phyloP scores from a whole-genome alignment of 2,329 filamentous ascomycete species.

The Diaporthe sp. region DNA sequence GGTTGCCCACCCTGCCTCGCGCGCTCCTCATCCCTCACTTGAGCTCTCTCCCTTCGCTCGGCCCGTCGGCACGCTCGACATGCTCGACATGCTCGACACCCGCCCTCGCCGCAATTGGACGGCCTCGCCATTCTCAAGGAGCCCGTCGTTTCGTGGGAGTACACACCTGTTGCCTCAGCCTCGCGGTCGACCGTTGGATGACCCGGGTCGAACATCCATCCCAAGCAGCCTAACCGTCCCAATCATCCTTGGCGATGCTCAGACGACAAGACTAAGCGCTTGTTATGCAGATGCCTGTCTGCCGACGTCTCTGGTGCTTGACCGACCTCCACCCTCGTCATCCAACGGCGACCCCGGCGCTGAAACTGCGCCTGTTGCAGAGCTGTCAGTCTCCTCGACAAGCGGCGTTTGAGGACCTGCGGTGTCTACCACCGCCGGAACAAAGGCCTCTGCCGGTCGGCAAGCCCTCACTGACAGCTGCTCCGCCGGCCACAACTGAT shows the following conservation, averaged over 20 bases:
- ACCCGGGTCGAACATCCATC: slow-evolving; percentile 19
- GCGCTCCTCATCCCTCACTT: neutral
- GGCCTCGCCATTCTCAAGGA: neutral
- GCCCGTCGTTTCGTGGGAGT: slow-evolving; percentile 18
- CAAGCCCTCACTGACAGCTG: slow-evolving; percentile 30
- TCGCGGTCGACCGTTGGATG: neutral
- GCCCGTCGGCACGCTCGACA: neutral
- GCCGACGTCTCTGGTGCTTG: slow-evolving; percentile 27
- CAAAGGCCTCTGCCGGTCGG: slow-evolving; percentile 28
- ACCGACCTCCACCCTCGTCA: slow-evolving; percentile 26
- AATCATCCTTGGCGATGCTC: slow-evolving; percentile 20
- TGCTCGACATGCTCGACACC: neutral
- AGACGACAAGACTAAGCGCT: slow-evolving; percentile 20
- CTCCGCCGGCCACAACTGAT: slow-evolving; percentile 13
- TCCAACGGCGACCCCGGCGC: slow-evolving; percentile 31
- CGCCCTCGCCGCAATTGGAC: neutral
- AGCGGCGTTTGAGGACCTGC: slow-evolving; percentile 39
- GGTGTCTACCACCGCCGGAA: slow-evolving; percentile 10
- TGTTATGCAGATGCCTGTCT: slow-evolving; percentile 31
- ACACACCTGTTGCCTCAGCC: neutral
- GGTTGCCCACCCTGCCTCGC: slow-evolving; percentile 9
- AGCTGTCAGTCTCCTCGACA: slow-evolving; percentile 33
- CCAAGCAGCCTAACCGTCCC: slow-evolving; percentile 4
- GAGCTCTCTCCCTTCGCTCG: neutral
- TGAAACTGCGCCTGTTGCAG: slow-evolving; percentile 41